Conservation (phyloP, 495 filamentous ascomycete species). For the Sordaria brevicollis region DNA sequence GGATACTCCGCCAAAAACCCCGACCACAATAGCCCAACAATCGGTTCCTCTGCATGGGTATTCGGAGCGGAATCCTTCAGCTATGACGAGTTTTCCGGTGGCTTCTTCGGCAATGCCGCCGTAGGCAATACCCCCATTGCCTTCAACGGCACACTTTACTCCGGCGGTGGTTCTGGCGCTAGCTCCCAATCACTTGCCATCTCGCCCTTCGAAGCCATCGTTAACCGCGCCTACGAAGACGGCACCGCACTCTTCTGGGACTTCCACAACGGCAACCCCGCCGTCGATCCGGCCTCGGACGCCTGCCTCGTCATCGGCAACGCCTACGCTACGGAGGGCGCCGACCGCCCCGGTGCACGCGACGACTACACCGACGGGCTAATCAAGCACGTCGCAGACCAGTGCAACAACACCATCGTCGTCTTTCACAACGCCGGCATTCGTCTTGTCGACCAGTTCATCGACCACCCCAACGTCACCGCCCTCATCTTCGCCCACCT, state of each 20-base stretch:
- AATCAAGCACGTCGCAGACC: constrained; percentile 43
- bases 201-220: constrained; percentile 50
- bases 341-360: constrained; percentile 28
- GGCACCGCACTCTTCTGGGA: constrained; percentile 43
- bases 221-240: constrained; percentile 42
- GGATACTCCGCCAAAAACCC: constrained; percentile 41
- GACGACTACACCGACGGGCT: constrained; percentile 48
- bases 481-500: constrained; percentile 51
- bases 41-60: constrained; percentile 31
- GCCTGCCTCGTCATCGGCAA: constrained; percentile 59
- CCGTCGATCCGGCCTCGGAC: constrained; percentile 43
- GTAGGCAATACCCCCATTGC: constrained; percentile 19
- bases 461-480: constrained; percentile 53
- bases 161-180: constrained; percentile 51
- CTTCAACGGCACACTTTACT: constrained; percentile 43
- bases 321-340: constrained; percentile 46
- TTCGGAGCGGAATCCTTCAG: constrained; percentile 19
- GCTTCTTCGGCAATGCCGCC: constrained; percentile 8
- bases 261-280: constrained; percentile 26
- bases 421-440: constrained; percentile 51
- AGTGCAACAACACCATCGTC: constrained; percentile 53
- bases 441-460: constrained; percentile 46
- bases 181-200: constrained; percentile 43
- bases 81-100: constrained; percentile 12
- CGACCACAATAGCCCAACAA: constrained; percentile 24